These are phyloP conservation scores for Nyssa sinensis DNA, from an alignment of 148 eudicot genomes.

Conservation along the genomic window DNA sequence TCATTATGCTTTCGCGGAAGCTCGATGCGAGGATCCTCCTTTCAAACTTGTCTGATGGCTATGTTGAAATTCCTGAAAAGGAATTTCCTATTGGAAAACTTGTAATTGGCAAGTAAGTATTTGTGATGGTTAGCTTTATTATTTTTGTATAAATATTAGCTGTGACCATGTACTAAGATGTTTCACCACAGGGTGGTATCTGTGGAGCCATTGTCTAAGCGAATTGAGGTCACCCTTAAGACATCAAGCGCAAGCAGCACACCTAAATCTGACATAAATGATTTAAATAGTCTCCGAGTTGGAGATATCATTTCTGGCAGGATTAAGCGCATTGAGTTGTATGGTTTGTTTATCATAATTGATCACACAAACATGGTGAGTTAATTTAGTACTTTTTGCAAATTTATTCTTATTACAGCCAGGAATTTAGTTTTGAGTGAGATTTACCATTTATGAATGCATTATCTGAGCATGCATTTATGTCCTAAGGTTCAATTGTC, in stretches of 20 bases:
- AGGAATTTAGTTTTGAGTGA: neutral
- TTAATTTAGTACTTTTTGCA: neutral
- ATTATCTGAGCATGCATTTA: neutral
- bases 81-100: constrained; percentile 89
- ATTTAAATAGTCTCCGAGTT: constrained; percentile 39
- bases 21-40: constrained; percentile 79
- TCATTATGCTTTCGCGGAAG: constrained; percentile 73
- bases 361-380: constrained; percentile 64
- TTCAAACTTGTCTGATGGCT: constrained; percentile 78
- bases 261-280: constrained; percentile 38
- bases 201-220: constrained; percentile 83
- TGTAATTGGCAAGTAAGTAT: constrained; percentile 68
- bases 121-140: neutral
- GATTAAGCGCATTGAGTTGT: constrained; percentile 74
- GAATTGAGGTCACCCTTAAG: constrained; percentile 83
- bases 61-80: constrained; percentile 59
- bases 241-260: constrained; percentile 34
- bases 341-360: constrained; percentile 77
- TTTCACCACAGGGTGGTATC: constrained; percentile 54
- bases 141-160: neutral
- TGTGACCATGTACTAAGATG: constrained; percentile 14
- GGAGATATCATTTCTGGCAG: constrained; percentile 71
- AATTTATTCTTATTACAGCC: neutral
- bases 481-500: neutral
- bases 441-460: neutral